phyloP scores from a whole-genome alignment of 805 yeast species.

The Nakazawaea pomicola region DNA sequence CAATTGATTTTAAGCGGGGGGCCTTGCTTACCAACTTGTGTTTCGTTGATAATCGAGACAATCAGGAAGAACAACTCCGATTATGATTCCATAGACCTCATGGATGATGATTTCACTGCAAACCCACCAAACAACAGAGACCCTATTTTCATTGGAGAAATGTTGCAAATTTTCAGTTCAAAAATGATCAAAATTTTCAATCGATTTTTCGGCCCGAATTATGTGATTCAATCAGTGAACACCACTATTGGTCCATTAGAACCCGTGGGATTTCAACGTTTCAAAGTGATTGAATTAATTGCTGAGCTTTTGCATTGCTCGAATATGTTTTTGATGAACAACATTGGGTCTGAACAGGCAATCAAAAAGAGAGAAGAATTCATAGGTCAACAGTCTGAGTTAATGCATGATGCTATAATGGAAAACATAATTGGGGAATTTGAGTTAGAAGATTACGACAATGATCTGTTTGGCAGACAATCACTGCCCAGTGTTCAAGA shows the following conservation, averaged over 20 bases:
- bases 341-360: constrained; percentile 60
- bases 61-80: constrained; percentile 94
- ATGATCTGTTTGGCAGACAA: constrained; percentile 9
- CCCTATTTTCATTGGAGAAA: constrained; percentile 84
- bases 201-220: constrained; percentile 24
- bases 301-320: constrained; percentile 96
- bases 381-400: constrained; percentile 48
- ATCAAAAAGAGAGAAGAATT: constrained; percentile 66
- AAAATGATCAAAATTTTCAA: constrained; percentile 26
- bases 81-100: constrained; percentile 58
- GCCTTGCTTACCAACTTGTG: constrained; percentile 87
- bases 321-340: constrained; percentile 87
- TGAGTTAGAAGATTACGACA: constrained; percentile 13
- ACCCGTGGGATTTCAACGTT: constrained; percentile 85
- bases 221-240: constrained; percentile 24
- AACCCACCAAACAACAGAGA: constrained; percentile 85
- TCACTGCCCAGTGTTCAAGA: constrained; percentile 24
- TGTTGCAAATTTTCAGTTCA: constrained; percentile 69
- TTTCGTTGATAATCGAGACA: constrained; percentile 87
- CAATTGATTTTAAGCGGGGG: constrained; percentile 75
- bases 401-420: constrained; percentile 29
- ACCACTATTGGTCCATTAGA: constrained; percentile 58
- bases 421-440: constrained; percentile 21
- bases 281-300: constrained; percentile 82
- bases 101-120: constrained; percentile 15